Evolutionary conservation across 2,329 filamentous ascomycete genomes (phyloP), one percentile per base, ranked within the genome.

Genomic region (Teratosphaeria pseudoeucalypti): DNA sequence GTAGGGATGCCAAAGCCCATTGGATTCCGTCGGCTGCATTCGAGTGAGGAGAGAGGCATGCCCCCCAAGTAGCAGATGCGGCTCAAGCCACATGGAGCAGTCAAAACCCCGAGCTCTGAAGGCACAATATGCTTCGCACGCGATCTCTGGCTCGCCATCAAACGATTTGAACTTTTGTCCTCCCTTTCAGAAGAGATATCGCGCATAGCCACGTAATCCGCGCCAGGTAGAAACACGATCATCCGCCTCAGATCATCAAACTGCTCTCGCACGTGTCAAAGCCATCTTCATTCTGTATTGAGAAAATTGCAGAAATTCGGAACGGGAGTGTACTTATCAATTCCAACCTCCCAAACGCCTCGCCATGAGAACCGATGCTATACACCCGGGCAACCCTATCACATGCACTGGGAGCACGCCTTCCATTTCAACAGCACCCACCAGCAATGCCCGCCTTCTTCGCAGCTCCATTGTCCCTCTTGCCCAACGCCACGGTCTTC

Each of bases 401-500:
- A 19, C n/a, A 49, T 43, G 37, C 2, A 9, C 10, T 6, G 23
- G 6, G 9, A n/a, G 9, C n/a, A 49, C 43, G 16, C 9, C 19
- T 23, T 12, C 53, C 32, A 43, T 34, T 39, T 68, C 64, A 70
- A 63, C 68, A 70, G 60, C 71, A 72, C 12, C 66, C 69, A 52
- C 68, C 65, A 23, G 59, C 58, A 37, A 60, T 60, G 3, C 65
- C 66, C n/a, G 62, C 63, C 61, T 70, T 72, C 62, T 68, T 70
- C 52, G 64, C 69, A 10, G 64, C 67, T 49, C 64, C 64, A 16
- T 58, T 71, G 66, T 77, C 75, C 52, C 74, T 76, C 71, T 75
- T 73, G 2, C 73, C 75, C 59, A 79, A 60, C 53, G 75, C 79
- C 52, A 80, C 73, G 3, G 72, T 73, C 58, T 73, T 72, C 2